Conservation (phyloP, 305 asterid species). For the Fraxinus sp. region DNA sequence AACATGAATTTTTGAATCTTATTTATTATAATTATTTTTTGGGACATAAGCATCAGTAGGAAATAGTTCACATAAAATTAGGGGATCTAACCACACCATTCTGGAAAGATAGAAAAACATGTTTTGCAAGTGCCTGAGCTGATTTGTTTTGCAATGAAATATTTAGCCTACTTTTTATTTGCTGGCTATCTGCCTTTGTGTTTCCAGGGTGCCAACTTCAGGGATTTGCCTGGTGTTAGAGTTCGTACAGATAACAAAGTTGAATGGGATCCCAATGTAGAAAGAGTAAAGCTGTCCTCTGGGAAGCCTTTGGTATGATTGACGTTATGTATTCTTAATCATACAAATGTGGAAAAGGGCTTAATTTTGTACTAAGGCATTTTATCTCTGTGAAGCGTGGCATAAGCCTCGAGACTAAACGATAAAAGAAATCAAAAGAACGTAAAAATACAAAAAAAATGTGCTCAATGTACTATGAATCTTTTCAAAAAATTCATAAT, state of each 20-base stretch:
- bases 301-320: conserved; percentile 78
- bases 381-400: not conserved
- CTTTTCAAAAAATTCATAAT: not conserved
- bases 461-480: not conserved
- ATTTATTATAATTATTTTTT: not conserved
- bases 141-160: not conserved
- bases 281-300: conserved; percentile 43
- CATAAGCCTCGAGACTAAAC: not conserved
- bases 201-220: conserved; percentile 67
- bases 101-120: not conserved
- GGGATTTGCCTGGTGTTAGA: conserved; percentile 61
- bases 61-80: not conserved
- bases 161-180: not conserved
- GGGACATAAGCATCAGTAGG: not conserved
- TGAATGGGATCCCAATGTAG: conserved; percentile 59
- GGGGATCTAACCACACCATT: not conserved
- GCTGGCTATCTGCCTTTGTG: not conserved
- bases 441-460: not conserved
- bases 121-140: not conserved
- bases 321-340: not conserved
- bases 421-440: not conserved
- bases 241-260: conserved; percentile 62
- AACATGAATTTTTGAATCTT: not conserved
- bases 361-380: not conserved
- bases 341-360: not conserved